Base-by-base conservation (phyloP, 176 grass and related monocot genomes). In the Carex cristatella region DNA sequence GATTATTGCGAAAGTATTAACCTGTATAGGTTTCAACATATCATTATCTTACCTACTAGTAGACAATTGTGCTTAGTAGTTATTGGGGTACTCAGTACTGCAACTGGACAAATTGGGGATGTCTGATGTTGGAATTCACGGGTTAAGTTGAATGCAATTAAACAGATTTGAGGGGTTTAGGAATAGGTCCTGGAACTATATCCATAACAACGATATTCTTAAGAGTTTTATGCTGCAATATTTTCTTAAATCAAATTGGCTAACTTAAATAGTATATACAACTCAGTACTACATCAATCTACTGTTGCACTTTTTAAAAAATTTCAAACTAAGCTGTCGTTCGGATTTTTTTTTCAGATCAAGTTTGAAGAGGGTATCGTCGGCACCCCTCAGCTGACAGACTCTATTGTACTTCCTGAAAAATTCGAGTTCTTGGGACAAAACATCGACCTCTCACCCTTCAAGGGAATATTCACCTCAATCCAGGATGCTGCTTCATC, bases 311-410 rank as follows among this genome's bases (percentile, higher is more conserved):
- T 48, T 33, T 68, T 4, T 28, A n/a, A 5, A 40, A 59, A 53
- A 59, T 35, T 31, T 84, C 31, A 60, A 40, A 84, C 51, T 74
- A 48, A 70, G n/a, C 16, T 70, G 27, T 42, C 6, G 12, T 80
- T 4, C 0, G 6, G 35, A 9, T 23, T 6, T 16, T 46, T 61
- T 73, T 62, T 73, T 74, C 95, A 98, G 95, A 95, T 98, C 69
- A 95, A 93, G 84, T 95, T 94, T 65, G 93, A 93, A 15, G 95
- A 95, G 90, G 95, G 91, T 49, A 81, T 95, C 33, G 57, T 98
- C 0, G 89, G 91, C 30, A 95, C 95, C n/a, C 95, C 95, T n/a
- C 95, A 98, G 85, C 60, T 98, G 79, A 95, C 93, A 0, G 93
- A 94, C 37, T 93, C 88, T 58, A 93, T 98, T 37, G 91, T 89